These are phyloP conservation scores for Pythium aquatile DNA, from an alignment of 352 stramenopile species.

Conservation along the genomic window DNA sequence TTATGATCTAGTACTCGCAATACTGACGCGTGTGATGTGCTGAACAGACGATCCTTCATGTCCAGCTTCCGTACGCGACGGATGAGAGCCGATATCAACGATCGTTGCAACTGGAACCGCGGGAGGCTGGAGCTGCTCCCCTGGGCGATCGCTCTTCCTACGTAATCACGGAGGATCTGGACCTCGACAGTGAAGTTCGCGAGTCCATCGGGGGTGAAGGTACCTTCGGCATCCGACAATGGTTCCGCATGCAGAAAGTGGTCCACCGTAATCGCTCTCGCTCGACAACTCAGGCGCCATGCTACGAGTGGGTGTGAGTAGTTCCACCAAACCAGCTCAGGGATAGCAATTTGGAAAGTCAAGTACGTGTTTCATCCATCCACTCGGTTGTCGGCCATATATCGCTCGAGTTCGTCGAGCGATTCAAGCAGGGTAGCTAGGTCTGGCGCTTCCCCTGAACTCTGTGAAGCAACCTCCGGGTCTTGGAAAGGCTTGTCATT, in stretches of 20 bases:
- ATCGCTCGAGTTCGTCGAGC: slow-evolving; percentile 49
- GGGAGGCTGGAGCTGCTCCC: slow-evolving; percentile 62
- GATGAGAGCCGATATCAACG: slow-evolving; percentile 79
- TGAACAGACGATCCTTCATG: slow-evolving; percentile 57
- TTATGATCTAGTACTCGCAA: neutral
- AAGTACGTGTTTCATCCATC: neutral
- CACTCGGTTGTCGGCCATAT: slow-evolving; percentile 43
- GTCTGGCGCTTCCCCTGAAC: slow-evolving; percentile 4
- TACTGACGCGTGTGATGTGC: neutral
- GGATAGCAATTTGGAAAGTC: neutral
- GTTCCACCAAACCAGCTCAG: neutral
- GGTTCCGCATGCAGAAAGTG: slow-evolving; percentile 82
- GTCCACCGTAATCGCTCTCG: slow-evolving; percentile 74
- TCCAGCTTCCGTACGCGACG: slow-evolving; percentile 60
- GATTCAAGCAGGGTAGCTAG: slow-evolving; percentile 20
- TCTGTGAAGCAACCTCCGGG: neutral
- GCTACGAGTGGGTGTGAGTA: slow-evolving; percentile 74
- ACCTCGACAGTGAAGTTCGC: slow-evolving; percentile 76
- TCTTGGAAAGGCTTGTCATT: neutral
- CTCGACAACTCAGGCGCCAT: slow-evolving; percentile 42
- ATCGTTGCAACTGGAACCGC: slow-evolving; percentile 71
- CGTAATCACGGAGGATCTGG: slow-evolving; percentile 52
- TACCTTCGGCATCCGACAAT: slow-evolving; percentile 78
- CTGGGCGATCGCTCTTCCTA: slow-evolving; percentile 55
- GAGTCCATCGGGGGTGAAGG: slow-evolving; percentile 73